Conservation (phyloP, 805 yeast genomes). For the Candida suzukii region DNA sequence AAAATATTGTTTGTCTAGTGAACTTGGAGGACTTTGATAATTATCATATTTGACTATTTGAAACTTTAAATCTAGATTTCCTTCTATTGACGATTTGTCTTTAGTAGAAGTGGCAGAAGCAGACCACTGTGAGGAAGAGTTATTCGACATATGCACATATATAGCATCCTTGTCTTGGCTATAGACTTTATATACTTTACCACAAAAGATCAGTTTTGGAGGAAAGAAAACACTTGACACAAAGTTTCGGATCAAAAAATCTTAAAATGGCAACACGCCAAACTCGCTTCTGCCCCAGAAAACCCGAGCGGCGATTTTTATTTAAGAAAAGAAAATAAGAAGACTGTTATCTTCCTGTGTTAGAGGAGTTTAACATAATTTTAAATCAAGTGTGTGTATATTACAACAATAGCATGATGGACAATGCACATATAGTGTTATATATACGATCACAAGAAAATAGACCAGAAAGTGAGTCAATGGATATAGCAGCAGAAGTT, state of each 20-base stretch:
- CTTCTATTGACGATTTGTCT: neutral
- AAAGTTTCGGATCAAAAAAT: too few species aligned
- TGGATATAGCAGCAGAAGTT: neutral
- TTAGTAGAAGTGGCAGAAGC: neutral
- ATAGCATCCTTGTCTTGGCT: too few species aligned
- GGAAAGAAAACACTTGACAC: too few species aligned
- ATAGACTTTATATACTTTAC: too few species aligned
- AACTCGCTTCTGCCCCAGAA: too few species aligned
- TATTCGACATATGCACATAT: too few species aligned
- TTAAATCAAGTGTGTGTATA: neutral
- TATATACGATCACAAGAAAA: neutral
- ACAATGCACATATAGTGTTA: neutral
- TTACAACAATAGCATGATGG: neutral
- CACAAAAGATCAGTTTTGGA: too few species aligned
- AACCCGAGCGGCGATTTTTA: too few species aligned
- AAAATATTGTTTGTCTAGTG: constrained; percentile 39
- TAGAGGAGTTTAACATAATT: too few species aligned
- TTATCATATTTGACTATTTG: constrained; percentile 61
- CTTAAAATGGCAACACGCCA: too few species aligned
- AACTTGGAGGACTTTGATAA: constrained; percentile 52
- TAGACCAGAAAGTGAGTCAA: neutral
- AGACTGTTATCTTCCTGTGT: too few species aligned
- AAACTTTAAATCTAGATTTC: constrained; percentile 24
- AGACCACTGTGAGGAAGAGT: neutral
- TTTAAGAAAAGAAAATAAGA: too few species aligned